These are phyloP conservation scores for Cutaneotrichosporon sp. DNA, from an alignment of 1,284 basidiomycete genomes.

Conservation along the genomic window DNA sequence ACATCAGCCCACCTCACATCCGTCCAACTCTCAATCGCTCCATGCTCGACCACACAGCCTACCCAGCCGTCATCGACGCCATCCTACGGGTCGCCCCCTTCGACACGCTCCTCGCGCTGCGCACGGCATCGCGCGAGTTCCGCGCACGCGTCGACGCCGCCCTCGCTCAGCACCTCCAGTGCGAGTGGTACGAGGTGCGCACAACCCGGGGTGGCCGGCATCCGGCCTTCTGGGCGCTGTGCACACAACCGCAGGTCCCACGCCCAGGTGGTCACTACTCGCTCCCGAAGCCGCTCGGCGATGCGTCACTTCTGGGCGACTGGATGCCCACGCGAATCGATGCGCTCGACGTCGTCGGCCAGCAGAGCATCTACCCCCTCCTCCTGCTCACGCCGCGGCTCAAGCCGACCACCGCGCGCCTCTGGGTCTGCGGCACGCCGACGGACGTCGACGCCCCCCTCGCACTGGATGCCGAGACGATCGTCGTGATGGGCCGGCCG, in stretches of 20 bases:
- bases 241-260: not conserved
- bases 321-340: not conserved
- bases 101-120: conserved; percentile 10
- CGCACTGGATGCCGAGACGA: not conserved
- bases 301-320: not conserved
- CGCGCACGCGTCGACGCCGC: not conserved
- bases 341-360: not conserved
- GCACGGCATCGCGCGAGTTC: not conserved
- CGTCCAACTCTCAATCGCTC: no score
- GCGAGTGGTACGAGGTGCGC: not conserved
- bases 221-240: not conserved
- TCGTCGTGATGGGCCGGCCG: not conserved
- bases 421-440: conserved; percentile 4
- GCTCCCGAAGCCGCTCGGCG: not conserved
- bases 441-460: not conserved
- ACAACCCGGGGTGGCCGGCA: not conserved
- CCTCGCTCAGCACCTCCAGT: not conserved
- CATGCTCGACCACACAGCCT: conserved; percentile 14
- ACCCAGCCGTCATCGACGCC: conserved; percentile 14
- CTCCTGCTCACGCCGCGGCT: not conserved
- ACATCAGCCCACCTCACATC: not conserved
- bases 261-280: conserved; percentile 1
- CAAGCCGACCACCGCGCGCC: not conserved
- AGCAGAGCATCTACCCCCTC: conserved; percentile 2
- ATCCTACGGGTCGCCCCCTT: conserved; percentile 7